Conservation (phyloP, 352 stramenopile species). For the Globisporangium alternatum region DNA sequence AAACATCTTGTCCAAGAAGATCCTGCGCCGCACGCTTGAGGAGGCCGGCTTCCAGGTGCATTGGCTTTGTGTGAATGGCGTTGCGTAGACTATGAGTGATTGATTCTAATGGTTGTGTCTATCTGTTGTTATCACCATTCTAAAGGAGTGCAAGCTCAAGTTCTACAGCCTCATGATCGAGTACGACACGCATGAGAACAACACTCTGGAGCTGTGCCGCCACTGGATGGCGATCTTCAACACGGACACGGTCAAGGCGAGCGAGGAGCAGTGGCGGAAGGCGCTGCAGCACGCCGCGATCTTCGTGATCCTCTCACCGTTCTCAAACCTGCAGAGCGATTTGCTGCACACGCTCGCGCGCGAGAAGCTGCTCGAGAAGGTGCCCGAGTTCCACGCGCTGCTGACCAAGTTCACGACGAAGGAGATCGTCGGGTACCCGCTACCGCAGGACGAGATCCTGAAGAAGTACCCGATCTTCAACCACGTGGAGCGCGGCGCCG, state of each 20-base stretch:
- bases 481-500: conserved; percentile 53
- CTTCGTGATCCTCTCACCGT: conserved; percentile 72
- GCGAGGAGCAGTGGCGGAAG: conserved; percentile 68
- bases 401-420: conserved; percentile 93
- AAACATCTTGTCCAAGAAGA: conserved; percentile 97
- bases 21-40: conserved; percentile 92
- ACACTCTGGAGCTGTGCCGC: conserved; percentile 92
- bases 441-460: conserved; percentile 84
- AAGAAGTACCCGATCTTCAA: conserved; percentile 86
- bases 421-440: conserved; percentile 96
- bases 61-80: neutral
- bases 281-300: conserved; percentile 73
- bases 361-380: conserved; percentile 66
- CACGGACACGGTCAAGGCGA: conserved; percentile 64
- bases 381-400: conserved; percentile 56
- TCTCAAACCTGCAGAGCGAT: conserved; percentile 80
- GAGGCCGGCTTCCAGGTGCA: conserved; percentile 89
- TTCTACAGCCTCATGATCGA: conserved; percentile 96
- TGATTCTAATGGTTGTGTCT: neutral
- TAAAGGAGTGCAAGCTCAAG: conserved; percentile 92
- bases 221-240: conserved; percentile 86
- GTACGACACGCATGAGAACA: conserved; percentile 96
- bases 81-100: neutral
- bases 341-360: conserved; percentile 60
- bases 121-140: neutral